Conservation (phyloP, 768 basidiomycete genomes). For the Auricularia sp. region DNA sequence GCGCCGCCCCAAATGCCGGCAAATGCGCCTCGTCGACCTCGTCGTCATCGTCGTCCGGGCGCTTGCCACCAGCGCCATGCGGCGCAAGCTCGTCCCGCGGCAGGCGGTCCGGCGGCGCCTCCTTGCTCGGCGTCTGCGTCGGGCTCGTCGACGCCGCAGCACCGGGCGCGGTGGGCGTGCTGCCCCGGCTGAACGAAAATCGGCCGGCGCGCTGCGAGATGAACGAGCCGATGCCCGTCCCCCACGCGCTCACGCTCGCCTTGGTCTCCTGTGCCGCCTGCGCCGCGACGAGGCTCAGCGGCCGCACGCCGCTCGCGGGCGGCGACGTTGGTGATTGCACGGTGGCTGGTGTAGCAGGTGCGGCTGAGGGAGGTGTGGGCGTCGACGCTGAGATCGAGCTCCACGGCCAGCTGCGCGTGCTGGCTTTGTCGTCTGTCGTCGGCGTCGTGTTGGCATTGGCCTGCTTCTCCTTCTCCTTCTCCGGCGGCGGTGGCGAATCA, state of each 20-base stretch:
- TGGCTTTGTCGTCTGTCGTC: constrained; percentile 10
- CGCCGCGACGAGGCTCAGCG: constrained; percentile 17
- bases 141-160: not conserved
- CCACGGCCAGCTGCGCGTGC: not conserved
- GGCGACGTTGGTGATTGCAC: not conserved
- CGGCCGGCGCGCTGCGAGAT: constrained; percentile 31
- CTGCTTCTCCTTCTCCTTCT: constrained; percentile 15
- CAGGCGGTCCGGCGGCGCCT: not conserved
- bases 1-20: not conserved
- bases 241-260: constrained; percentile 29
- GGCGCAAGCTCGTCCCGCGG: not conserved
- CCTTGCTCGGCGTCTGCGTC: not conserved
- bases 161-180: not conserved
- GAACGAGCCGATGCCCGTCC: constrained; percentile 39
- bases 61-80: not conserved
- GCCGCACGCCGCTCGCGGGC: constrained; percentile 14
- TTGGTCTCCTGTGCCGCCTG: constrained; percentile 23
- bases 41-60: not conserved
- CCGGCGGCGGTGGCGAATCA: constrained; percentile 10
- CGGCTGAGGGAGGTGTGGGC: not conserved
- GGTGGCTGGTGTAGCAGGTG: constrained; percentile 5
- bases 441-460: constrained; percentile 11
- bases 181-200: constrained; percentile 21
- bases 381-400: constrained; percentile 2
- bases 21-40: not conserved